These are phyloP conservation scores for Auriscalpium orientale DNA, from an alignment of 768 basidiomycete genomes.

Conservation along the genomic window DNA sequence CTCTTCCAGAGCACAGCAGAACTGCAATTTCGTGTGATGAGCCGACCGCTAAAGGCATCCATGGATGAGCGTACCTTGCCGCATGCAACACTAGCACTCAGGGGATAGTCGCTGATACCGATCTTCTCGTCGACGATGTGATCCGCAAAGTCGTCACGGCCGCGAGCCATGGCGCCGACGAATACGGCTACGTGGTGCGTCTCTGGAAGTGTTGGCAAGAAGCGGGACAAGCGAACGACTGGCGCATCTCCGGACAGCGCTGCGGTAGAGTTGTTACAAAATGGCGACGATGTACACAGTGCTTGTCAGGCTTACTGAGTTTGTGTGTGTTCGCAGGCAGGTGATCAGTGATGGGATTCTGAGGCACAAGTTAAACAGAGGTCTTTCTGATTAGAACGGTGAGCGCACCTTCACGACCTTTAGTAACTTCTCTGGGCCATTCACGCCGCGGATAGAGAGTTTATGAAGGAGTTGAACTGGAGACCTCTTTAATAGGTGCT, in stretches of 20 bases:
- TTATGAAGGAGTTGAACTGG: slow-evolving; percentile 95
- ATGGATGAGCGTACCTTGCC: slow-evolving; percentile 66
- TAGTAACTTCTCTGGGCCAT: slow-evolving; percentile 92
- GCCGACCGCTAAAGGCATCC: no score
- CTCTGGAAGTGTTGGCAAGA: slow-evolving; percentile 77
- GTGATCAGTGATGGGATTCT: slow-evolving; percentile 95
- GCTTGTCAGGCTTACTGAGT: slow-evolving; percentile 57
- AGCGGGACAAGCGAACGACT: slow-evolving; percentile 71
- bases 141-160: slow-evolving; percentile 95
- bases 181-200: slow-evolving; percentile 91
- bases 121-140: slow-evolving; percentile 93
- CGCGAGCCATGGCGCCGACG: slow-evolving; percentile 97
- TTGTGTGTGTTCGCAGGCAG: slow-evolving; percentile 93
- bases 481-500: not conserved
- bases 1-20: slow-evolving; percentile 89
- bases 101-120: slow-evolving; percentile 86
- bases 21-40: slow-evolving; percentile 34
- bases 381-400: not conserved
- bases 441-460: slow-evolving; percentile 90
- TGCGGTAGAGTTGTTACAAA: slow-evolving; percentile 22
- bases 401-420: slow-evolving; percentile 85
- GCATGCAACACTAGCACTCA: slow-evolving; percentile 92
- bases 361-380: slow-evolving; percentile 5
- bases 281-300: not conserved
- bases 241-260: slow-evolving; percentile 90